Base-by-base conservation (phyloP, 805 yeast species). In the Metahyphopichia silvanorum region DNA sequence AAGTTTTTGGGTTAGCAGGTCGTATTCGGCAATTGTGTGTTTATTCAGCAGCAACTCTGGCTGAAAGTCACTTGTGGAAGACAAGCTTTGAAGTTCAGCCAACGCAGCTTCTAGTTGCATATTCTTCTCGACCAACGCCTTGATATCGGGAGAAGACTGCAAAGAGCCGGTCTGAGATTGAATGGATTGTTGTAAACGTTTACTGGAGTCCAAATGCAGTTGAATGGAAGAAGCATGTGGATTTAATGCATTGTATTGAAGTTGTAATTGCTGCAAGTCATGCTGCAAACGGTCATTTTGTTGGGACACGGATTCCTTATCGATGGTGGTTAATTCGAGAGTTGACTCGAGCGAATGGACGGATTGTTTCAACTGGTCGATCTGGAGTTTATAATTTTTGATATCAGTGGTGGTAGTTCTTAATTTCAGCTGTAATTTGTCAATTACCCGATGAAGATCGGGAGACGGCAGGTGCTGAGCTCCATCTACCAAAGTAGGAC, bases 361-460 rank as follows among this genome's bases (percentile, higher is more conserved):
- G 10, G 46, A 37, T 2, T 24, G 14, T 13, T 47, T 40, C 6
- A 61, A 39, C 2, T 27, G 26, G 1, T 32, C 33, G 1, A 61
- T 37, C 6, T 45, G 38, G 9, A 29, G 33, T 28, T 45, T 49
- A 33, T 58, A 47, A 8, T 29, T 27, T 15, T 37, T 40, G 8
- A 57, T 40, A 14, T 60, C 65, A 16, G 35, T 35, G n/a, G 53
- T 46, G 4, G 65, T 51, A 5, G 23, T 35, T 26, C 63, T 63
- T 1, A 77, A 47, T 40, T 77, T 77, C 5, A 44, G 44, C 39
- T 77, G 81, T 12, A 79, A 56, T 26, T 53, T 63, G 2, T 60
- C 53, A 2, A 77, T 33, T 8, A 29, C 23, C 10, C 16, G 25
- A 12, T 32, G 30, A 11, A 38, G 25, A 8, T 27, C 30, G 12